phyloP scores from a whole-genome alignment of 306 rosid genomes.

The Crotalaria pallida region DNA sequence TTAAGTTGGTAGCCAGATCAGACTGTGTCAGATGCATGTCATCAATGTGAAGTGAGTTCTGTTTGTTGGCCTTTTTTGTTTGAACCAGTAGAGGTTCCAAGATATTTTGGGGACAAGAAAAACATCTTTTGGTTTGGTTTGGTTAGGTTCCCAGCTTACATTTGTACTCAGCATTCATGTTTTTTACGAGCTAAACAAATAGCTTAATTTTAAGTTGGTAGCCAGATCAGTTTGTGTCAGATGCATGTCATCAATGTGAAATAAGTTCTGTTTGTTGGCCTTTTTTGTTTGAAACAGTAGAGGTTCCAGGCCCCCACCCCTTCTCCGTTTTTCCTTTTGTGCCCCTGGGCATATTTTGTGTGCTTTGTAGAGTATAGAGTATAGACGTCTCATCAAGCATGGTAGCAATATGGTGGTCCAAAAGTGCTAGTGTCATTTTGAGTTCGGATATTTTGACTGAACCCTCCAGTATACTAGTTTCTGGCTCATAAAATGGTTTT shows the following conservation, averaged over 20 bases:
- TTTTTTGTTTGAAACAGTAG: neutral
- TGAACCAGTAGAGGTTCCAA: neutral
- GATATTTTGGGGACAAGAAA: neutral
- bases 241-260: neutral
- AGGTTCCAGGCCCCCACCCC: neutral
- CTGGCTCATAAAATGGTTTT: neutral
- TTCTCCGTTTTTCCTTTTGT: neutral
- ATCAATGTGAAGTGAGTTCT: neutral
- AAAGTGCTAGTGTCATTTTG: neutral
- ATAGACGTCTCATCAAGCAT: conserved; percentile 4
- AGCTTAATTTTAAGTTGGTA: neutral
- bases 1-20: neutral
- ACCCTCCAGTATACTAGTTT: conserved; percentile 6
- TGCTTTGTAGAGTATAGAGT: too few relatives aligned
- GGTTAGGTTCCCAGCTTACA: neutral
- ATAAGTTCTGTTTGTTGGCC: neutral
- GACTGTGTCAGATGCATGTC: neutral
- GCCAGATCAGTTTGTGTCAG: neutral
- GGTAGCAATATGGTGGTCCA: neutral
- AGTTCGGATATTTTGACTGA: neutral
- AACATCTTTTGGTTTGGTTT: neutral
- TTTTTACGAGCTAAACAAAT: neutral
- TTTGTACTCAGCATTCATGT: neutral
- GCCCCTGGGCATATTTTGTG: neutral
- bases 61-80: neutral